Conservation (phyloP, 2,329 filamentous ascomycete species). For the Ophiostoma novo-ulmi region DNA sequence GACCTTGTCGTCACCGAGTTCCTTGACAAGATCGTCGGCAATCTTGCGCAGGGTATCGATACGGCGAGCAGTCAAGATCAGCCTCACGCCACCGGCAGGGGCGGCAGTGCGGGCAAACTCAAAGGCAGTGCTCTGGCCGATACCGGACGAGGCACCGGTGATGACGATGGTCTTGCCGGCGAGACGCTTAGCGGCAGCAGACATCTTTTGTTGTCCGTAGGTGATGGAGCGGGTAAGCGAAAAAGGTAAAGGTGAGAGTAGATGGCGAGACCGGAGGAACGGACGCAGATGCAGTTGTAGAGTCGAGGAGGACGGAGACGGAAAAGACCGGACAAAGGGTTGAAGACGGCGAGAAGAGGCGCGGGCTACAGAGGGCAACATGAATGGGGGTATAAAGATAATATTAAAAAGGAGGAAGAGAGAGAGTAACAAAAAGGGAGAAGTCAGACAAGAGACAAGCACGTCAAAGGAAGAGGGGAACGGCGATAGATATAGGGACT, state of each 20-base stretch:
- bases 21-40: constrained; percentile 67
- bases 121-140: constrained; percentile 75
- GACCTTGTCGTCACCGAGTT: constrained; percentile 80
- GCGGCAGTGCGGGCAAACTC: constrained; percentile 88
- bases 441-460: background rate
- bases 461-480: background rate
- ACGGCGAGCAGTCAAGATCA: constrained; percentile 85
- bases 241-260: constrained; percentile 1
- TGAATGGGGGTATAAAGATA: background rate
- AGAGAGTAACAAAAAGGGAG: background rate
- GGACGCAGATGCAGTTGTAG: background rate
- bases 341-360: constrained; percentile 11
- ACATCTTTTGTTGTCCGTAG: constrained; percentile 21
- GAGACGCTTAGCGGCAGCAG: constrained; percentile 65
- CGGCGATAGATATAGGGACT: constrained; percentile 14
- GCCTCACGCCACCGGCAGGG: constrained; percentile 57
- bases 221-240: background rate
- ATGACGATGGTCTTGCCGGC: constrained; percentile 88
- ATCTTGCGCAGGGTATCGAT: constrained; percentile 72
- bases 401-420: background rate
- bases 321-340: constrained; percentile 8
- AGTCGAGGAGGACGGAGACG: background rate
- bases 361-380: constrained; percentile 22
- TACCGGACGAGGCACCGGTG: constrained; percentile 89
- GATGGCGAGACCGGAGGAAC: background rate